Percentiles rank a stretch among this genome's conserved stretches.
Conservation (phyloP, 2,329 filamentous ascomycete genomes). For the Cercospora sp. region DNA sequence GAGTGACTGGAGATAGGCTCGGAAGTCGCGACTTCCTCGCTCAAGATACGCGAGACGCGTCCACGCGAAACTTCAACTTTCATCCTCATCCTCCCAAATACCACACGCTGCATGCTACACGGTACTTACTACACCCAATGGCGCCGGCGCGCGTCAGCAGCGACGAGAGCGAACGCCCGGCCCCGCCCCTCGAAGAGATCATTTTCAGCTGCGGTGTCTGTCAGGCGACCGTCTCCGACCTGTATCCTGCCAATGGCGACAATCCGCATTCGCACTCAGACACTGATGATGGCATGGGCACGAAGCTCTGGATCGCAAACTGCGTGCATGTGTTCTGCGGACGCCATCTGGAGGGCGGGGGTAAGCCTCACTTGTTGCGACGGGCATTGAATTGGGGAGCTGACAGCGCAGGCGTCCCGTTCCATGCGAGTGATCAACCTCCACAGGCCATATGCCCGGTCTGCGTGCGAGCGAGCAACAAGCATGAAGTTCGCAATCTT, state of each 20-base stretch:
- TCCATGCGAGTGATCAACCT: constrained; percentile 44
- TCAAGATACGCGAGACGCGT: background rate
- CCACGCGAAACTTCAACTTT: background rate
- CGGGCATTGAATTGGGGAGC: background rate
- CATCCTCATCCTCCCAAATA: background rate
- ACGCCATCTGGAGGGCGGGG: constrained; percentile 51
- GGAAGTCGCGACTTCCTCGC: background rate
- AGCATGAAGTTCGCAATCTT: constrained; percentile 41
- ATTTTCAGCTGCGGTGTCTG: constrained; percentile 54
- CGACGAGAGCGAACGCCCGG: constrained; percentile 1
- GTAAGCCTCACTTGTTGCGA: constrained; percentile 37
- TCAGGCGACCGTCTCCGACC: constrained; percentile 47
- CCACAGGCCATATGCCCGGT: constrained; percentile 50
- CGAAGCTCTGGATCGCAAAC: constrained; percentile 49
- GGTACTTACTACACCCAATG: constrained; percentile 14
- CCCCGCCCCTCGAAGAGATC: constrained; percentile 39
- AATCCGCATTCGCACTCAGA: constrained; percentile 39
- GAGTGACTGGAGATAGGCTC: background rate
- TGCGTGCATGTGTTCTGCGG: constrained; percentile 54
- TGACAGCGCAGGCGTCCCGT: constrained; percentile 45
- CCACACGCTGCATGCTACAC: constrained; percentile 2
- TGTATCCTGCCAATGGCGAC: constrained; percentile 44
- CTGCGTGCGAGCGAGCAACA: constrained; percentile 41
- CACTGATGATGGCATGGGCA: constrained; percentile 42
- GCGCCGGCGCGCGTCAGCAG: constrained; percentile 14